Conservation (phyloP, 129 eudicot species). For the Mikania micrantha region DNA sequence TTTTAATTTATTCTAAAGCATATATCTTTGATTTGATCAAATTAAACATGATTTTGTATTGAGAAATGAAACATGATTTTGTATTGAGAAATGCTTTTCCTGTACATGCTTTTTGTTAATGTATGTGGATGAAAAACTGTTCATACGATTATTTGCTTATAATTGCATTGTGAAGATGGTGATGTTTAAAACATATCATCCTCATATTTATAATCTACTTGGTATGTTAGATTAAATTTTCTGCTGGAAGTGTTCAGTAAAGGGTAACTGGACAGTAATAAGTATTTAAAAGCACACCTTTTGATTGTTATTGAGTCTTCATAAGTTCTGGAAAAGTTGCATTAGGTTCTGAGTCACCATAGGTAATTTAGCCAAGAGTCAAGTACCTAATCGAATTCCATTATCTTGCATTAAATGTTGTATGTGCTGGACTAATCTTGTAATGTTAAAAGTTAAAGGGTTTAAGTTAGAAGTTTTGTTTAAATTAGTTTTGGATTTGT, state of each 20-base stretch:
- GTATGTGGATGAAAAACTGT: conserved; percentile 7
- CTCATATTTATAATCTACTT: not conserved
- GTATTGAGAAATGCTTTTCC: conserved; percentile 1
- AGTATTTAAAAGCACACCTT: not conserved
- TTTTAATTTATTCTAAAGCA: not conserved
- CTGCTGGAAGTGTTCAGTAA: not conserved
- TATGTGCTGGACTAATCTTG: no score
- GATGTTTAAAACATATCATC: conserved; percentile 4
- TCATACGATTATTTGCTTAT: not conserved
- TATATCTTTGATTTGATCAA: not conserved
- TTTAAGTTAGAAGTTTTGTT: no score
- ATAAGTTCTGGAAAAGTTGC: not conserved
- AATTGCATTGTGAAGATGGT: conserved; percentile 4
- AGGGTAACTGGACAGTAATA: not conserved
- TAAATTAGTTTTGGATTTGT: no score
- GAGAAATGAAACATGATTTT: not conserved
- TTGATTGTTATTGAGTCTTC: not conserved
- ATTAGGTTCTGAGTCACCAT: not conserved
- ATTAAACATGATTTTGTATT: not conserved
- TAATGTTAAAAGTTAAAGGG: no score
- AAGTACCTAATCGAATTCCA: conserved; percentile 1
- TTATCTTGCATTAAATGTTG: conserved; percentile 4
- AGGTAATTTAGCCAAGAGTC: not conserved
- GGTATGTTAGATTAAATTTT: not conserved
- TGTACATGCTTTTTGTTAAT: not conserved